Conservation (phyloP, 129 eudicot genomes). For the sunflower (Helianthus annuus) region HanXRQr2.0-SUNRISE NC_035435.2:12042976-12043475, state of each 20-base stretch:
- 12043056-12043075: slow-evolving; percentile 65
- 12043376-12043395: slow-evolving; percentile 68
- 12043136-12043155: slow-evolving; percentile 84
- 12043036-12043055: slow-evolving; percentile 48
- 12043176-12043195: slow-evolving; percentile 80
- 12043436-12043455: slow-evolving; percentile 81
- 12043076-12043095: slow-evolving; percentile 63
- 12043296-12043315: slow-evolving; percentile 85
- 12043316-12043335: slow-evolving; percentile 64
- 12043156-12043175: slow-evolving; percentile 71
- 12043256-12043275: slow-evolving; percentile 72
- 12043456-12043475: slow-evolving; percentile 77
- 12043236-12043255: slow-evolving; percentile 72
- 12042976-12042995: background rate
- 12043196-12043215: slow-evolving; percentile 86
- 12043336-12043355: slow-evolving; percentile 87
- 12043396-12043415: slow-evolving; percentile 68
- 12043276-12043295: slow-evolving; percentile 83
- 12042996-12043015: background rate
- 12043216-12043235: slow-evolving; percentile 93
- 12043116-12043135: slow-evolving; percentile 50
- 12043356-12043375: slow-evolving; percentile 70
- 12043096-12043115: slow-evolving; percentile 69
- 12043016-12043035: background rate
- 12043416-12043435: slow-evolving; percentile 67